Base-by-base conservation (phyloP, 2,329 filamentous ascomycete species). In the Tricladium varicosporioides region DNA sequence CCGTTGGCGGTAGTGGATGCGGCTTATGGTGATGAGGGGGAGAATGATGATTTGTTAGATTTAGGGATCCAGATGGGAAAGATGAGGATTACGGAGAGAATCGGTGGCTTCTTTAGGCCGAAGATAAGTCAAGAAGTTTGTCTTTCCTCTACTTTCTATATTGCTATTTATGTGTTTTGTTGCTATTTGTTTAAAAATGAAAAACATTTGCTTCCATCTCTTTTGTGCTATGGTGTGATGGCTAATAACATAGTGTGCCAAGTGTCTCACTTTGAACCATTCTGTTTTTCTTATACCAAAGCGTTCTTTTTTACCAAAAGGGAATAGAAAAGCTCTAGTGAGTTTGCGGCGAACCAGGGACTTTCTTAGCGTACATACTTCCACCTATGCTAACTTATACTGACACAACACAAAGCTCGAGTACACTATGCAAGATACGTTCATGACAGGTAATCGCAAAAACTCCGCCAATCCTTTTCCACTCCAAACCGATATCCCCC, bases 21-120 rank as follows among this genome's bases (percentile, higher is more conserved):
- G 57, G 83, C 83, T 2, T 91, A 91, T 68, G 86, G 87, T 58
- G 80, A 84, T 57, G 79, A 82, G 58, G 79, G 76, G 14, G 84
- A 86, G 58, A 84, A 84, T 18, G 77, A 87, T 67, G 86, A 89
- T 58, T 73, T 90, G 47, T 80, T 88, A 62, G 89, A 92, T 70
- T 74, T 92, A 22, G 89, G 88, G 1, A 82, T 91, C 57, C 80
- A 81, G 61, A 78, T 92, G 59, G 88, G 88, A 1, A 87, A 83
- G 69, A 82, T 91, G 79, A 82, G 82, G 57, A 84, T 92, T 58
- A 90, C 86, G 2, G 88, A 92, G 67, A 79, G 88, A 40, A 83
- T 92, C 61, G 89, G 89, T 14, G 88, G 88, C 0, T 81, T 89
- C 63, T 85, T 88, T 45, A 78, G 88, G 47, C 88, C 88, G 2